phyloP scores from a whole-genome alignment of 192 early-diverging fungal genomes.

The Umbelopsis sp. region DNA sequence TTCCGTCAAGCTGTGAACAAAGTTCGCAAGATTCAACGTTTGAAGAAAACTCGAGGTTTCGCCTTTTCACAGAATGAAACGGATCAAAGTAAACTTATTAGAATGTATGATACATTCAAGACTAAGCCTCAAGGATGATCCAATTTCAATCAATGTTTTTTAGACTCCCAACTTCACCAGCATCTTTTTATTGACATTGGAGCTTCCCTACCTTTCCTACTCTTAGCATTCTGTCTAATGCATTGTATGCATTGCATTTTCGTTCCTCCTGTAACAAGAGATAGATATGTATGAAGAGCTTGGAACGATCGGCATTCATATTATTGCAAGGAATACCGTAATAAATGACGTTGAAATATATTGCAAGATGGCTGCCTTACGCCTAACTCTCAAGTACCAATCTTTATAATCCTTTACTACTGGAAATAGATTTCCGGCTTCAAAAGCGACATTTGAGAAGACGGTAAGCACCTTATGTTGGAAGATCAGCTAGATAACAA shows the following conservation, averaged over 20 bases:
- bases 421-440: too few relatives aligned
- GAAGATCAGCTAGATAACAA: too few relatives aligned
- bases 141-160: background rate
- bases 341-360: too few relatives aligned
- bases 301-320: too few relatives aligned
- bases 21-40: conserved; percentile 87
- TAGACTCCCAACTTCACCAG: background rate
- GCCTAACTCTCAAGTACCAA: too few relatives aligned
- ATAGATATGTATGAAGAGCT: too few relatives aligned
- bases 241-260: background rate
- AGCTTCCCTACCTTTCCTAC: background rate
- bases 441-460: too few relatives aligned
- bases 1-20: conserved; percentile 99
- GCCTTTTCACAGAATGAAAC: conserved; percentile 97
- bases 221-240: background rate
- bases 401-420: too few relatives aligned
- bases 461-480: too few relatives aligned
- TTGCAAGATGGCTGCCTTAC: too few relatives aligned
- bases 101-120: conserved; percentile 57
- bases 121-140: conserved; percentile 51
- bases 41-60: conserved; percentile 88
- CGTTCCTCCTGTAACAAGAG: too few relatives aligned
- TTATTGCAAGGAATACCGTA: too few relatives aligned
- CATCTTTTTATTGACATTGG: background rate
- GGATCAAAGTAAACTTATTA: conserved; percentile 68